Evolutionary conservation across 2,329 filamentous ascomycete species (phyloP).

Genomic region (Pestalotiopsis sp.): DNA sequence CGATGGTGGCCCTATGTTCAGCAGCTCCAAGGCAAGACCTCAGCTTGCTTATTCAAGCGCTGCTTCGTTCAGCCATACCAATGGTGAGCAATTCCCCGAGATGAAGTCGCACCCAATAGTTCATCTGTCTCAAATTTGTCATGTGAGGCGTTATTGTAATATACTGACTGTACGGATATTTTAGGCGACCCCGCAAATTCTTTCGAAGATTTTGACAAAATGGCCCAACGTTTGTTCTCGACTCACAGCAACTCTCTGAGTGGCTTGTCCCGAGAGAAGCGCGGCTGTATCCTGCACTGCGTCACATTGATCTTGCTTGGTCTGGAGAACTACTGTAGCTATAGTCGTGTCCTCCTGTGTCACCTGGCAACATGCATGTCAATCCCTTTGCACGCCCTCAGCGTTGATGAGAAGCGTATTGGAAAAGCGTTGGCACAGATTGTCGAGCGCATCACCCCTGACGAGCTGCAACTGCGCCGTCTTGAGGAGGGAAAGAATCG

Average conservation of each 20-base stretch:
- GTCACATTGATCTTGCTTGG: conserved; percentile 74
- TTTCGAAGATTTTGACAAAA: conserved; percentile 49
- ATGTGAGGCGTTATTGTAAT: conserved; percentile 14
- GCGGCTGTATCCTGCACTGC: conserved; percentile 70
- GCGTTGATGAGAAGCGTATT: conserved; percentile 74
- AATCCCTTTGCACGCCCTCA: conserved; percentile 65
- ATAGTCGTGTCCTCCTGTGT: conserved; percentile 72
- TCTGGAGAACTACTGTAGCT: conserved; percentile 74
- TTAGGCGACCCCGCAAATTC: conserved; percentile 32
- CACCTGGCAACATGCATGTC: conserved; percentile 71
- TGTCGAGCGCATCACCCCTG: conserved; percentile 69
- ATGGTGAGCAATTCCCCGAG: conserved; percentile 32
- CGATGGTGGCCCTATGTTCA: conserved; percentile 19
- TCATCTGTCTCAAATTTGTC: background rate
- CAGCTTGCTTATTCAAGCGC: conserved; percentile 27
- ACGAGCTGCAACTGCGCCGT: conserved; percentile 65
- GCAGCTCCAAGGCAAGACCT: conserved; percentile 31
- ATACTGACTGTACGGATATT: conserved; percentile 21
- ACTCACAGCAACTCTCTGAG: conserved; percentile 63
- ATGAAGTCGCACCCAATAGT: conserved; percentile 13
- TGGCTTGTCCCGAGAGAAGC: conserved; percentile 60
- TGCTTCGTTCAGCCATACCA: conserved; percentile 19
- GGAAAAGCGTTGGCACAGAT: conserved; percentile 74
- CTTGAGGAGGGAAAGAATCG: conserved; percentile 64
- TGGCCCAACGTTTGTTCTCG: conserved; percentile 53